Evolutionary conservation across 2,329 filamentous ascomycete genomes (phyloP).

Genomic region (Colletotrichum cereale): DNA sequence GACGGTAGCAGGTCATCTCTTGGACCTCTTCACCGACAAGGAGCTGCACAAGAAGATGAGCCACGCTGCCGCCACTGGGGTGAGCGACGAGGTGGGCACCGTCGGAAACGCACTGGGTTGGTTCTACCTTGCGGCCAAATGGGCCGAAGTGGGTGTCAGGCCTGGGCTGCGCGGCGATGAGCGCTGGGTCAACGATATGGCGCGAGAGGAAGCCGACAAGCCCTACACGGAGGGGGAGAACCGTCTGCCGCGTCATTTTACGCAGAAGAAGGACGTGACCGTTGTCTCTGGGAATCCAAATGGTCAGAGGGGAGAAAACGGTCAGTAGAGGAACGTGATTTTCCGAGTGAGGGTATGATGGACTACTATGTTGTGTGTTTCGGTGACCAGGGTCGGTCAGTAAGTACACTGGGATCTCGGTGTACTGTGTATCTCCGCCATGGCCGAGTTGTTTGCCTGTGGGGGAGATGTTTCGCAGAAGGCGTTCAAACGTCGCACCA

Average conservation of each 20-base stretch:
- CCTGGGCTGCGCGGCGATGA: conserved; percentile 68
- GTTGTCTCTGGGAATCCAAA: conserved; percentile 13
- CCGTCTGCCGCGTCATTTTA: conserved; percentile 65
- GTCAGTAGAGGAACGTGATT: background rate
- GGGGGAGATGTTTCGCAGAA: conserved; percentile 2
- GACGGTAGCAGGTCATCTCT: conserved; percentile 75
- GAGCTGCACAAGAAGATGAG: conserved; percentile 76
- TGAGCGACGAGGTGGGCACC: conserved; percentile 86
- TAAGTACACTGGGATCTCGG: background rate
- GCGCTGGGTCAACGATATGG: conserved; percentile 81
- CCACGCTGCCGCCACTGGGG: conserved; percentile 71
- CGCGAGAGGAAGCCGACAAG: conserved; percentile 72
- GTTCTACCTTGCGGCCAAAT: conserved; percentile 81
- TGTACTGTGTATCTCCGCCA: background rate
- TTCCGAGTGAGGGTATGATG: too few species aligned
- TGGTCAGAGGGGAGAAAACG: conserved; percentile 4
- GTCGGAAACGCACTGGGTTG: conserved; percentile 82
- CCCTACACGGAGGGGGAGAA: conserved; percentile 72
- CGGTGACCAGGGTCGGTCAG: background rate
- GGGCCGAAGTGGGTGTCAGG: conserved; percentile 65
- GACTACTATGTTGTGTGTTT: background rate
- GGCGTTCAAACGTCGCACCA: background rate
- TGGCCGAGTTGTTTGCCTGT: background rate
- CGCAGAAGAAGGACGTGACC: conserved; percentile 46
- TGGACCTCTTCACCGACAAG: conserved; percentile 74